Evolutionary conservation across 805 yeast genomes (phyloP), one percentile per base, ranked within the genome.

Genomic region (Hanseniaspora pseudoguilliermondii): DNA sequence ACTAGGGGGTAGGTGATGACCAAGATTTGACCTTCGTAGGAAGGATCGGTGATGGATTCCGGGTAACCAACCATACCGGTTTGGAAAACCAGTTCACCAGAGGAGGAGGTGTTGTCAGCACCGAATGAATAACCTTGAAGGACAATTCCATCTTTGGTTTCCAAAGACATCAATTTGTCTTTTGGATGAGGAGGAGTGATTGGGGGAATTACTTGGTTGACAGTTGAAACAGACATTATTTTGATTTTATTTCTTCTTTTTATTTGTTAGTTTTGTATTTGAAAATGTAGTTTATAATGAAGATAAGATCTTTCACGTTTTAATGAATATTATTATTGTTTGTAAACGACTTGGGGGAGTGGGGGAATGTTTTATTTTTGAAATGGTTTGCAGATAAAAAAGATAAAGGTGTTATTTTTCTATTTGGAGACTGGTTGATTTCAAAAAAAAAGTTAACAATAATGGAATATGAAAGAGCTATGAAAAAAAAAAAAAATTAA

Each of bases 31-130:
- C 98, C 98, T 68, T 86, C 90, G 72, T 93, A 93, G 47, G 97
- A 93, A 59, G 98, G 98, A 73, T 93, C 98, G 42, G 98, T 89
- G 71, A 93, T 81, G 54, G 97, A 83, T 73, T 93, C 98, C 43
- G 97, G 98, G 71, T 93, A 93, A 60, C 98, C 98, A 63, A 93
- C 97, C 96, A 93, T 90, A 76, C 98, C 97, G 60, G 98, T 93
- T 73, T 95, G 97, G 81, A 93, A 93, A 59, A 93, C 98, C 65
- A 95, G 81, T 75, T 93, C 98, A 78, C 98, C 98, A 57, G 97
- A 95, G 32, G 54, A 36, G 57, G 82, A 81, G 27, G 95, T 70
- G 59, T 77, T 80, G 60, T 83, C 83, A 56, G 97, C 96, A 77
- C 98, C 98, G 66, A 93, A 93, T 21, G 97, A 91, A 75, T 85